Percentiles rank a stretch among this genome's conserved stretches.
Conservation (phyloP, 257 asterid genomes). For the Osmanthus fragrans region DNA sequence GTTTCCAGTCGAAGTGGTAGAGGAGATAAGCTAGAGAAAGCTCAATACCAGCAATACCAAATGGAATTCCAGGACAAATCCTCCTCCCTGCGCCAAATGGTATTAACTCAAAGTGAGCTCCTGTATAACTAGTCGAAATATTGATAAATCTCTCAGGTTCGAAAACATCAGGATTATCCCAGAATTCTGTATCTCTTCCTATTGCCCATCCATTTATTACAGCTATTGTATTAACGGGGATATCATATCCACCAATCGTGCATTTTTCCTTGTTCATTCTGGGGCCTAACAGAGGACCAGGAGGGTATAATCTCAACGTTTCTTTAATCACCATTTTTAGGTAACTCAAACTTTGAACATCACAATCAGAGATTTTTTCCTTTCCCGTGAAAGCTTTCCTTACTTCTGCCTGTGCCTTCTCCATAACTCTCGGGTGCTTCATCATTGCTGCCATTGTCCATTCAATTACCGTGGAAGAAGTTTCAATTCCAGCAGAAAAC, state of each 20-base stretch:
- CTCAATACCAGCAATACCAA: background rate
- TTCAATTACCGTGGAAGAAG: background rate
- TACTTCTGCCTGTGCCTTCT: conserved; percentile 21
- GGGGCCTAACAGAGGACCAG: background rate
- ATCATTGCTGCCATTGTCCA: conserved; percentile 24
- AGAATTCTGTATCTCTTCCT: background rate
- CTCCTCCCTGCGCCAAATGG: conserved; percentile 16
- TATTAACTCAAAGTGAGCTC: background rate
- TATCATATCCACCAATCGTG: conserved; percentile 9
- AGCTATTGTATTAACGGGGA: conserved; percentile 1
- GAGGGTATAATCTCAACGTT: background rate
- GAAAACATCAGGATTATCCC: background rate
- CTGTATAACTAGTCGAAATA: background rate
- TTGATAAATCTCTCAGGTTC: conserved; percentile 4
- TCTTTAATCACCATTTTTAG: conserved; percentile 11
- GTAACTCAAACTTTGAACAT: background rate
- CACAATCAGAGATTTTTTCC: background rate
- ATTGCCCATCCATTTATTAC: conserved; percentile 6
- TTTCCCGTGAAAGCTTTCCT: conserved; percentile 1
- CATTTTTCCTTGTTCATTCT: conserved; percentile 2
- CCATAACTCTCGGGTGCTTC: conserved; percentile 6
- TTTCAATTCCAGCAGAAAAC: conserved; percentile 13
- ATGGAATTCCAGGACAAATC: conserved; percentile 12
- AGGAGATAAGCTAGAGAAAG: background rate
- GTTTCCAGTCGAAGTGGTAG: conserved; percentile 13